Evolutionary conservation across 768 basidiomycete species (phyloP).

Genomic region (Naganishia onofrii): DNA sequence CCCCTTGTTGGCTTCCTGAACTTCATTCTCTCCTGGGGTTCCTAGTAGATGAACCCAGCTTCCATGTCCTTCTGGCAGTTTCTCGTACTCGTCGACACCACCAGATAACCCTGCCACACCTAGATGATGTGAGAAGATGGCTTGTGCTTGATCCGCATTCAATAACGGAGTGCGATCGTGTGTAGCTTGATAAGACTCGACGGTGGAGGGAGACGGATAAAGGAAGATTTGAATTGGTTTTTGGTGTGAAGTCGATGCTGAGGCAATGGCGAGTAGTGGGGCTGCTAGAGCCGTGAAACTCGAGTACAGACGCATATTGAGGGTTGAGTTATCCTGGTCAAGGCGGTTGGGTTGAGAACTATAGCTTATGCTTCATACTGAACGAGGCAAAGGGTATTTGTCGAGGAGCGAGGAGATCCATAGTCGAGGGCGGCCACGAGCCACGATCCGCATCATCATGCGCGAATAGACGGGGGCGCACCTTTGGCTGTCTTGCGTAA

Average conservation of each 20-base stretch:
- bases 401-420: neutral
- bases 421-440: neutral
- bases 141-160: slow-evolving; percentile 43
- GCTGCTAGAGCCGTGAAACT: slow-evolving; percentile 3
- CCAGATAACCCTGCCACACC: slow-evolving; percentile 10
- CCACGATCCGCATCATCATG: neutral
- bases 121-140: slow-evolving; percentile 47
- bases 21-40: neutral
- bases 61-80: slow-evolving; percentile 43
- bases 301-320: neutral
- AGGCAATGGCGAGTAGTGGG: neutral
- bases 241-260: slow-evolving; percentile 29
- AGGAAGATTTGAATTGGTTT: slow-evolving; percentile 47
- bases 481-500: neutral
- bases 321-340: neutral
- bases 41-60: slow-evolving; percentile 39
- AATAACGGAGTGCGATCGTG: slow-evolving; percentile 38
- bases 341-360: too few relatives aligned
- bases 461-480: neutral
- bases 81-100: slow-evolving; percentile 42
- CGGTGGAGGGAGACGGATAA: slow-evolving; percentile 41
- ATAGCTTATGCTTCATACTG: too few relatives aligned
- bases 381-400: neutral
- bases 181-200: slow-evolving; percentile 12
- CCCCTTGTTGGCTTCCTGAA: slow-evolving; percentile 29